Conservation (phyloP, 352 stramenopile species). For the Globisporangium megalacanthum region DNA sequence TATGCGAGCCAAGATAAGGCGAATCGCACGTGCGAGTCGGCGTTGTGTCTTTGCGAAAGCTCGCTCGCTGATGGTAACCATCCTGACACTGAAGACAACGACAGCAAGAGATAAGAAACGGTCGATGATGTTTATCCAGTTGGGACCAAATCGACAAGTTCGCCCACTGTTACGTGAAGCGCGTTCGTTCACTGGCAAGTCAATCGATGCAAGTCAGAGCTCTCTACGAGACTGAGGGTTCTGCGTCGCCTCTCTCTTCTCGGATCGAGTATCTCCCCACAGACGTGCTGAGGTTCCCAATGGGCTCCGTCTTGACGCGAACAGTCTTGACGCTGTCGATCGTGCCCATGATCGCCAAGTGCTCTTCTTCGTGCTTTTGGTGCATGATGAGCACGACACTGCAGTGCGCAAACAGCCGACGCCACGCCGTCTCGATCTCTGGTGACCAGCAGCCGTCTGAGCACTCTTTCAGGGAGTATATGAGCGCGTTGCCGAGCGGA, state of each 20-base stretch:
- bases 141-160: too few species aligned
- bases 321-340: not conserved
- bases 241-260: conserved; percentile 2
- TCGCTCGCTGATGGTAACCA: too few species aligned
- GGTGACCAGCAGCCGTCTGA: conserved; percentile 33
- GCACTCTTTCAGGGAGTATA: conserved; percentile 64
- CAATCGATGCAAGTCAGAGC: not conserved
- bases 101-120: too few species aligned
- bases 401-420: conserved; percentile 33
- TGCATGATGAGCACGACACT: conserved; percentile 26
- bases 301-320: not conserved
- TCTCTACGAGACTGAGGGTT: not conserved
- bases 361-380: conserved; percentile 16
- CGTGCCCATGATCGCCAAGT: conserved; percentile 5
- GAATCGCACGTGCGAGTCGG: too few species aligned
- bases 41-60: too few species aligned
- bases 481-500: conserved; percentile 78
- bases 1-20: too few species aligned
- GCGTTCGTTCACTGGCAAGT: not conserved
- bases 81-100: too few species aligned
- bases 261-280: conserved; percentile 5
- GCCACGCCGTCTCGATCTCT: conserved; percentile 36
- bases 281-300: not conserved
- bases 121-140: too few species aligned
- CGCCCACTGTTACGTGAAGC: not conserved